Evolutionary conservation across 164 flowering plant genomes (phyloP).

Genomic region (Aristolochia fimbriata): DNA sequence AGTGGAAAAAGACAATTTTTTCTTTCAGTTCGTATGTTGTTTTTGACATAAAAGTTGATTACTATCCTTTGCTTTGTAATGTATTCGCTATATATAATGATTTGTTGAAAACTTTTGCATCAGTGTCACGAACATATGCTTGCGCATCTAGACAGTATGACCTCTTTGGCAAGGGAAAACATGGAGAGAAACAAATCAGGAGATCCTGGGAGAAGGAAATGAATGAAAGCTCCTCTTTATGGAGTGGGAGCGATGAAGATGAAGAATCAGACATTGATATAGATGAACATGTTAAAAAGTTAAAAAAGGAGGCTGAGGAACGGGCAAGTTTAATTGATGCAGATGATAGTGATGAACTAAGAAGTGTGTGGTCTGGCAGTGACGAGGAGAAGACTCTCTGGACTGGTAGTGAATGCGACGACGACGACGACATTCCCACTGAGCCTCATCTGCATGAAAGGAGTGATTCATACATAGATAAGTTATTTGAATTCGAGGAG

Average conservation of each 20-base stretch:
- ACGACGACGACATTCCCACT: conserved; percentile 79
- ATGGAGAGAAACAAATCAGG: conserved; percentile 49
- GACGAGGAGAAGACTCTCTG: conserved; percentile 94
- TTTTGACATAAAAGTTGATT: too few species aligned
- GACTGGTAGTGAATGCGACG: conserved; percentile 85
- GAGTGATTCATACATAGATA: conserved; percentile 77
- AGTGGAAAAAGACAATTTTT: too few species aligned
- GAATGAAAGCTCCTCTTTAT: conserved; percentile 51
- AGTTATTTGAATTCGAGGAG: conserved; percentile 85
- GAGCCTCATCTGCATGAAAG: conserved; percentile 73
- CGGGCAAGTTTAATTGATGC: conserved; percentile 67
- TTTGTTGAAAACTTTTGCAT: neutral
- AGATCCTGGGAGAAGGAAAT: conserved; percentile 57
- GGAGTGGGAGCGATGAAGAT: conserved; percentile 87
- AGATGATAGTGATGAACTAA: conserved; percentile 88
- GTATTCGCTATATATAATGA: too few species aligned
- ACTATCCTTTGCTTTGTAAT: too few species aligned
- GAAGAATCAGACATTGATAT: conserved; percentile 27
- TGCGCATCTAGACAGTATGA: conserved; percentile 45
- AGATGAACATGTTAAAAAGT: conserved; percentile 52
- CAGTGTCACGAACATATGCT: conserved; percentile 57
- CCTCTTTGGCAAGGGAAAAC: conserved; percentile 60
- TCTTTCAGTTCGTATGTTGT: too few species aligned
- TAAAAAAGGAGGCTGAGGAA: conserved; percentile 60
- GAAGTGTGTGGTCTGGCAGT: conserved; percentile 87